Evolutionary conservation across 139 green algal species (phyloP).

Genomic region (Picocystis salinarum): DNA sequence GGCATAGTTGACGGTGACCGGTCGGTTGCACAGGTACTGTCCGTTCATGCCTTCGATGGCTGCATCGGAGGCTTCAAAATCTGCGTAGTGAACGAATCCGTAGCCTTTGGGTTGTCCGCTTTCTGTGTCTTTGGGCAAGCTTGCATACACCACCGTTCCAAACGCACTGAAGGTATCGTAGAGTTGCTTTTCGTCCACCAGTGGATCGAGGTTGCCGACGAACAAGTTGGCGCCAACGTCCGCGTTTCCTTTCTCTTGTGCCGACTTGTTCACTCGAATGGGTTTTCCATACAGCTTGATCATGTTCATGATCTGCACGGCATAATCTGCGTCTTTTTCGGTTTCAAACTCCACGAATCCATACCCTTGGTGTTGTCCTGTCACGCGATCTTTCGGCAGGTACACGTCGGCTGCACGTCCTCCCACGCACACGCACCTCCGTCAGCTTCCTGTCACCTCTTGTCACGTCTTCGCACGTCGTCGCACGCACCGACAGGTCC

Average conservation of each 20-base stretch:
- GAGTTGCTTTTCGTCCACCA: conserved; percentile 96
- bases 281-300: conserved; percentile 88
- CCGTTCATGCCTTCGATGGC: conserved; percentile 94
- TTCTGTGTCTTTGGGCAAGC: too few species aligned
- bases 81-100: conserved; percentile 87
- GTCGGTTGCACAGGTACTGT: conserved; percentile 76
- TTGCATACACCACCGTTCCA: too few species aligned
- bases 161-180: conserved; percentile 98
- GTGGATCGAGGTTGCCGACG: conserved; percentile 85
- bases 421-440: neutral
- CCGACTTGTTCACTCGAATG: conserved; percentile 85
- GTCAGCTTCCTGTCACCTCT: neutral
- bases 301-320: conserved; percentile 92
- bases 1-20: conserved; percentile 78
- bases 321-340: conserved; percentile 91
- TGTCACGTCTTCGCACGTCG: neutral
- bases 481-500: conserved; percentile 63
- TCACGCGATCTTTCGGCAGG: conserved; percentile 92
- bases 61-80: conserved; percentile 74
- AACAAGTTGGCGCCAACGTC: conserved; percentile 97
- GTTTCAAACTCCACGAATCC: conserved; percentile 88
- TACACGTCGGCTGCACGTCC: conserved; percentile 80
- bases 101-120: conserved; percentile 75
- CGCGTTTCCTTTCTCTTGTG: conserved; percentile 48
- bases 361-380: conserved; percentile 86